Evolutionary conservation across 805 yeast species (phyloP).

Genomic region (Crinitomyces ghanaensis): DNA sequence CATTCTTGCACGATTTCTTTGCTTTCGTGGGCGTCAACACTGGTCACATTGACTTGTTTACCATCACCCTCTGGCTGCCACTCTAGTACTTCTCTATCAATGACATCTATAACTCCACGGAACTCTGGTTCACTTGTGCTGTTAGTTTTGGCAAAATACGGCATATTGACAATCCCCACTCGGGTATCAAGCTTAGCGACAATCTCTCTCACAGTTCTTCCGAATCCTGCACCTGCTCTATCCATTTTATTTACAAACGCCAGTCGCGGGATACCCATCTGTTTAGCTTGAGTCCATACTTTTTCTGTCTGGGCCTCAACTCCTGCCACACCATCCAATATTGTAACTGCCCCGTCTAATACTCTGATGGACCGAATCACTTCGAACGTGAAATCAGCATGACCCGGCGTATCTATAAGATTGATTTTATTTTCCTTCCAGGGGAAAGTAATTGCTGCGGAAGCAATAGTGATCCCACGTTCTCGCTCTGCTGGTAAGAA

Average conservation of each 20-base stretch:
- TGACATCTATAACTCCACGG: slow-evolving; percentile 65
- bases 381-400: slow-evolving; percentile 94
- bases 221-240: slow-evolving; percentile 88
- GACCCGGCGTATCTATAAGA: slow-evolving; percentile 95
- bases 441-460: slow-evolving; percentile 86
- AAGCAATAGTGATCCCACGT: slow-evolving; percentile 91
- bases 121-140: slow-evolving; percentile 32
- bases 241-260: slow-evolving; percentile 93
- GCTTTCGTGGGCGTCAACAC: slow-evolving; percentile 23
- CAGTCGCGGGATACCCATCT: slow-evolving; percentile 57
- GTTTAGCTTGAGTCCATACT: slow-evolving; percentile 82
- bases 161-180: slow-evolving; percentile 65
- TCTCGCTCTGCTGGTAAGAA: slow-evolving; percentile 80
- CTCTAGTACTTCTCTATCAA: slow-evolving; percentile 45
- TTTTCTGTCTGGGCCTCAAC: slow-evolving; percentile 97
- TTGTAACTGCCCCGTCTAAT: slow-evolving; percentile 87
- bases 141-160: slow-evolving; percentile 46
- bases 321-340: slow-evolving; percentile 92
- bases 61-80: slow-evolving; percentile 38
- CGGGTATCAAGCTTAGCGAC: slow-evolving; percentile 63
- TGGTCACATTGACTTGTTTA: slow-evolving; percentile 36
- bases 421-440: slow-evolving; percentile 75
- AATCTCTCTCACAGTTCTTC: slow-evolving; percentile 79
- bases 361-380: slow-evolving; percentile 84
- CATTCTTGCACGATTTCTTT: slow-evolving; percentile 33